Evolutionary conservation across 352 stramenopile genomes (phyloP).

Genomic region (Phytophthora crassamura): DNA sequence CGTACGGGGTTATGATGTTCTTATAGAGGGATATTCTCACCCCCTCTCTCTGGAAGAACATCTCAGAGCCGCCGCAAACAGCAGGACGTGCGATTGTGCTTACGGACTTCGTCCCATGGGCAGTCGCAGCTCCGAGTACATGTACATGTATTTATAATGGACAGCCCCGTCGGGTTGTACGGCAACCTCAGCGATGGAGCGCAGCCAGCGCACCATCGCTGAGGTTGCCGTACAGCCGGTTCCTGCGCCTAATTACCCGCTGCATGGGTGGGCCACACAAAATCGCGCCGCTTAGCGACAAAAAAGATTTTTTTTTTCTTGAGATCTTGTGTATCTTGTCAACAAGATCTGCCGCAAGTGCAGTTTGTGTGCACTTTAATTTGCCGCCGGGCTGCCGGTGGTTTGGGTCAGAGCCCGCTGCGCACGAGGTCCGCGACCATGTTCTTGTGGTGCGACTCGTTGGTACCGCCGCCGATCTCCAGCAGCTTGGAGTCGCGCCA

Average conservation of each 20-base stretch:
- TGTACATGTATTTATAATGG: too few species aligned
- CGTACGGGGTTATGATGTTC: slow-evolving; percentile 39
- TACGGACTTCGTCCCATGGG: neutral
- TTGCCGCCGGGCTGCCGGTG: neutral
- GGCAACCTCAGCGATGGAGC: too few species aligned
- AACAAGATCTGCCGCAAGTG: slow-evolving; percentile 9
- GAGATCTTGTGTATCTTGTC: slow-evolving; percentile 31
- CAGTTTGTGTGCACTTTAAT: slow-evolving; percentile 3
- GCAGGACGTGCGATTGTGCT: slow-evolving; percentile 7
- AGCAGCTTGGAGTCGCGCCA: slow-evolving; percentile 99
- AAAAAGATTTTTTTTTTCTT: slow-evolving; percentile 23
- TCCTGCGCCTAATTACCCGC: neutral
- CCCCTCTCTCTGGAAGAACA: slow-evolving; percentile 3
- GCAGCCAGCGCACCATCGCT: too few species aligned
- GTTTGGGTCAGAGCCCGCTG: slow-evolving; percentile 30
- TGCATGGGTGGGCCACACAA: slow-evolving; percentile 12
- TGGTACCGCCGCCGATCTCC: slow-evolving; percentile 99
- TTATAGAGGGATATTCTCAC: slow-evolving; percentile 41
- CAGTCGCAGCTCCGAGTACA: neutral
- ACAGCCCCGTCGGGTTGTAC: neutral
- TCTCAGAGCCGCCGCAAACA: neutral
- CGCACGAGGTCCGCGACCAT: slow-evolving; percentile 91
- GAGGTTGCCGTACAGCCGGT: too few species aligned
- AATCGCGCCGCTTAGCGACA: slow-evolving; percentile 19
- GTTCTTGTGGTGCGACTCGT: slow-evolving; percentile 99